phyloP scores from a whole-genome alignment of 805 yeast species.

The Kodamaea laetipori region DNA sequence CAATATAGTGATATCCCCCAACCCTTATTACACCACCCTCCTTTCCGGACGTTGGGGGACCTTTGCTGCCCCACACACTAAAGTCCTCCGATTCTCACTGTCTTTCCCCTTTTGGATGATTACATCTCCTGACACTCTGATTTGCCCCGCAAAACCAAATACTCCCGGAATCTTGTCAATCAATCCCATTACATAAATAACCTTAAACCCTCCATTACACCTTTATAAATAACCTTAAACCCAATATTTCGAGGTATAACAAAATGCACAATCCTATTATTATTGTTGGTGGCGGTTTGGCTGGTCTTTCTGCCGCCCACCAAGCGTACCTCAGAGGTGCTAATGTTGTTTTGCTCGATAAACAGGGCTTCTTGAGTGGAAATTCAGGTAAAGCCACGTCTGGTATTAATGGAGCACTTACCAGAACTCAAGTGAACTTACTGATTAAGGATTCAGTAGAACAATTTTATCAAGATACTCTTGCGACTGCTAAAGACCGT shows the following conservation, averaged over 20 bases:
- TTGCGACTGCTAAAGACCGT: constrained; percentile 61
- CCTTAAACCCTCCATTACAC: too few relatives aligned
- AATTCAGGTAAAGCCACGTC: constrained; percentile 69
- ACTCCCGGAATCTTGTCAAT: not conserved
- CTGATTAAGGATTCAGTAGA: constrained; percentile 58
- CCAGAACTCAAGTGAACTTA: constrained; percentile 56
- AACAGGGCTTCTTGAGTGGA: constrained; percentile 62
- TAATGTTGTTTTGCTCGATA: constrained; percentile 56
- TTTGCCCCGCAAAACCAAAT: constrained; percentile 8
- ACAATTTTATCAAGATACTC: constrained; percentile 64
- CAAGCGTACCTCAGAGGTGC: constrained; percentile 56
- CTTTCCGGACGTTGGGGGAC: not conserved
- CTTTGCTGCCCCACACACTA: not conserved
- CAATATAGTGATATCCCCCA: too few relatives aligned
- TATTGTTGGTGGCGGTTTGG: constrained; percentile 66
- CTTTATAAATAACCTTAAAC: too few relatives aligned
- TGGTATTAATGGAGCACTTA: constrained; percentile 73
- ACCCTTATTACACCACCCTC: too few relatives aligned
- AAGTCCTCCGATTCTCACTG: not conserved
- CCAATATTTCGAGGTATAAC: too few relatives aligned
- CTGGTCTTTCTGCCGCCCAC: constrained; percentile 65
- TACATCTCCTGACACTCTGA: constrained; percentile 8
- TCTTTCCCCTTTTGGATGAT: constrained; percentile 7
- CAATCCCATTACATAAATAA: too few relatives aligned
- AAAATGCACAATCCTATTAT: constrained; percentile 41